These are phyloP conservation scores for Trifolium repens DNA, from an alignment of 306 rosid genomes.

Conservation along the genomic window DNA sequence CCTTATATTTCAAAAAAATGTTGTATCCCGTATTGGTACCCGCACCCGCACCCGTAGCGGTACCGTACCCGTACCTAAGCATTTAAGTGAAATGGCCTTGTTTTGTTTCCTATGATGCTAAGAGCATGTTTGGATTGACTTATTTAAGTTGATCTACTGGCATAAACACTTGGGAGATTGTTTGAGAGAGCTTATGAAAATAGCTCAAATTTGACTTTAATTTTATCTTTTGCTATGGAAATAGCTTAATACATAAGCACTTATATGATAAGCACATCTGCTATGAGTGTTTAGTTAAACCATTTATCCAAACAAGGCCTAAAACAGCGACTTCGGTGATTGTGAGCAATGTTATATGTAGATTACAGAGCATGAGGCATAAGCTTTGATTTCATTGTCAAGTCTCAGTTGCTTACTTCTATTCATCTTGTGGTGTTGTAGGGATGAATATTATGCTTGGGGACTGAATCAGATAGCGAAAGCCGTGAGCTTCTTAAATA, in stretches of 20 bases:
- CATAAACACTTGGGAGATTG: background rate
- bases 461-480: slow-evolving; percentile 92
- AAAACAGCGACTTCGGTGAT: background rate
- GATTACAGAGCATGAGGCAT: background rate
- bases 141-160: background rate
- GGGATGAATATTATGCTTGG: slow-evolving; percentile 99
- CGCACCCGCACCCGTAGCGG: too few species aligned
- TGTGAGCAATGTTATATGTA: slow-evolving; percentile 16
- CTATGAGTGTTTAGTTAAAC: background rate
- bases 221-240: background rate
- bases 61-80: too few species aligned
- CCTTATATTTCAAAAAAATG: too few species aligned
- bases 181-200: background rate
- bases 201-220: background rate
- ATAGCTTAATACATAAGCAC: background rate
- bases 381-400: slow-evolving; percentile 13
- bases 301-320: background rate
- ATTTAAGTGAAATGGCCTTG: background rate
- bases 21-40: too few species aligned
- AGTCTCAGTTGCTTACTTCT: slow-evolving; percentile 18
- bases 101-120: slow-evolving; percentile 22
- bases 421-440: slow-evolving; percentile 41
- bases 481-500: slow-evolving; percentile 98
- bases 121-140: background rate
- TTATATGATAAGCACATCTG: background rate